Evolutionary conservation across 2,329 filamentous ascomycete species (phyloP).

Genomic region (Chalara sp.): DNA sequence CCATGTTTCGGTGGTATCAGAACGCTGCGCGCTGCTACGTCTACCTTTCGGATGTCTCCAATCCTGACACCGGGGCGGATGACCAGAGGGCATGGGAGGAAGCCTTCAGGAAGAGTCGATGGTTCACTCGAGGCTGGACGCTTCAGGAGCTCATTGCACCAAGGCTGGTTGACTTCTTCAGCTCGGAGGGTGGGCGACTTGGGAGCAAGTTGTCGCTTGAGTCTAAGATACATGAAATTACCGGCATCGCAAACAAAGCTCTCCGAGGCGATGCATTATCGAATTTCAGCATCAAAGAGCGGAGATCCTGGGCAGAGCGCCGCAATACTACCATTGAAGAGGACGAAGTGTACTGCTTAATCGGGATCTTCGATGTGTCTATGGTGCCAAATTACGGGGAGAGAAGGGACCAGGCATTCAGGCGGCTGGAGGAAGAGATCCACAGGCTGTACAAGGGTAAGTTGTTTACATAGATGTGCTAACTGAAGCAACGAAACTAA

Average conservation of each 20-base stretch:
- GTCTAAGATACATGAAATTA: neutral
- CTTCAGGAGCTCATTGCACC: too few relatives aligned
- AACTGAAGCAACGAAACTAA: slow-evolving; percentile 1
- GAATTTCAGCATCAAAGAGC: slow-evolving; percentile 19
- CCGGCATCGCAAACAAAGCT: slow-evolving; percentile 5
- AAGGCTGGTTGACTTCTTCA: too few relatives aligned
- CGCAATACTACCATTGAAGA: slow-evolving; percentile 30
- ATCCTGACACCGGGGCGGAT: neutral
- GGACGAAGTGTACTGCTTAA: neutral
- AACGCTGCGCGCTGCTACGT: too few relatives aligned
- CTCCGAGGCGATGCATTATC: slow-evolving; percentile 19
- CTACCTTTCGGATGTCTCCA: slow-evolving; percentile 3
- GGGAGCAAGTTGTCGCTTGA: slow-evolving; percentile 10
- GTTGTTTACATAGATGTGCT: neutral
- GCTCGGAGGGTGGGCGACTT: slow-evolving; percentile 9
- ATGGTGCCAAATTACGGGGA: neutral
- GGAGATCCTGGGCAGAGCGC: slow-evolving; percentile 35
- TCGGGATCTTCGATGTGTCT: too few relatives aligned
- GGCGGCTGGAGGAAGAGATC: neutral
- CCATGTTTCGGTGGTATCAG: too few relatives aligned
- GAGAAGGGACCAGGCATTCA: neutral
- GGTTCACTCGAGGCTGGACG: too few relatives aligned
- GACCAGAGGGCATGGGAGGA: slow-evolving; percentile 1
- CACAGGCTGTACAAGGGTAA: neutral
- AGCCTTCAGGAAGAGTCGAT: slow-evolving; percentile 4